Evolutionary conservation across 495 filamentous ascomycete genomes (phyloP), one percentile per base, ranked within the genome.

Genomic region (Neurospora sp.): DNA sequence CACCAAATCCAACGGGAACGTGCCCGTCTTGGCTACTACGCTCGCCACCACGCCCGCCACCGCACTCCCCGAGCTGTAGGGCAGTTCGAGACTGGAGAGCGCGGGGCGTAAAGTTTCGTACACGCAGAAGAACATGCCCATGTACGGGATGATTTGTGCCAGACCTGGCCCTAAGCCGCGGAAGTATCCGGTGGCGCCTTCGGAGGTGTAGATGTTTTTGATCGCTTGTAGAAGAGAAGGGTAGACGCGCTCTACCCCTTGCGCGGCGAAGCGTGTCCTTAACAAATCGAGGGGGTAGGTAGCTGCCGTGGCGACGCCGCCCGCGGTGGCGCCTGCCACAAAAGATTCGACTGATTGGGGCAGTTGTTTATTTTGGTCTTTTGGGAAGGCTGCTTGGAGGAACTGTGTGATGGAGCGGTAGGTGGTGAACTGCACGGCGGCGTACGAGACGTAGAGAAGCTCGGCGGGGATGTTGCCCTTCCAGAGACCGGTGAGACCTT

Each of bases 401-500:
- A 86, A 76, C 59, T 91, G 82, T 8, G 90, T 92, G 9, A 87
- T 86, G 41, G 87, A 88, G 61, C 92, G 90, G 85, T 98, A 98
- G n/a, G 92, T 84, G 8, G 90, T 90, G 87, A 99, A 99, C 84
- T 99, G 96, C 71, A 91, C 84, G 40, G 91, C 91, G 71, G 92
- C 89, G 84, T 98, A 98, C 77, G 88, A 88, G 68, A 99, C 85
- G 85, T 99, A 99, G 79, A 99, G 89, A 39, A 96, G 81, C 83
- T 98, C 96, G 37, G 96, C 96, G 71, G 96, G 93, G 73, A 98
- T 88, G 80, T 99, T 99, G 81, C 96, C 96, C 85, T 98, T 98
- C 96, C 96, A 99, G 69, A 99, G 87, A 69, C 89, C 95, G 2
- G 91, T 90, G 74, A 97, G 80, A 16, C 96, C 95, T 79, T 98